Evolutionary conservation across 495 filamentous ascomycete genomes (phyloP), one percentile per base, ranked within the genome.

Genomic region (Daldinia decipiens): DNA sequence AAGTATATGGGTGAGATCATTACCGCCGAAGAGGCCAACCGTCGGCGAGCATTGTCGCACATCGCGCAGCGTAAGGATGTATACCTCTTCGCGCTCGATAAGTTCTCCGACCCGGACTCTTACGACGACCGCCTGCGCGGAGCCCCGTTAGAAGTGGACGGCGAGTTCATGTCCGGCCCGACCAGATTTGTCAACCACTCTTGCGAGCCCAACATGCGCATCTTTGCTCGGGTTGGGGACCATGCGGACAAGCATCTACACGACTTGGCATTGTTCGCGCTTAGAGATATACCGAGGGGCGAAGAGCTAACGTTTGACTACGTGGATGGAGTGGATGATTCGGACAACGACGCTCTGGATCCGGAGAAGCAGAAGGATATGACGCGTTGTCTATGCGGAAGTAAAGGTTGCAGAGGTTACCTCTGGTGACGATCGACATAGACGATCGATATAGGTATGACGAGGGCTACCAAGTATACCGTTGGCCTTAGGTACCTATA

Each of bases 241-340:
- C 89, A 92, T 52, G 85, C 87, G 3, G 92, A 97, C 65, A 83
- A 87, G 29, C 83, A 86, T 13, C 82, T 97, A 11, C 97, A 98
- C 73, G 91, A 97, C 64, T 80, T 99, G 2, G 94, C 93, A 0
- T 89, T 98, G 67, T 99, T 99, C 68, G 91, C 95, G 0, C 79
- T 88, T 6, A 75, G 84, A 8, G 87, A 92, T 36, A 93, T 99
- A 29, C 80, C 83, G 0, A 83, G 87, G 1, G 84, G 83, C 2
- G 89, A 88, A 5, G 94, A 98, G 74, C 72, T 98, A 11, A 96
- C 92, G 0, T 97, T 98, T 60, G 93, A 97, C 72, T 98, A 98
- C 69, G 86, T 89, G 53, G 87, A 89, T 52, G 85, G 85, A 3
- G 72, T 82, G 6, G 80, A 84, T 3, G 81, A 79, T 26, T 77